Evolutionary conservation across 176 grass and related monocot genomes (phyloP).

Genomic region (Phragmites australis): DNA sequence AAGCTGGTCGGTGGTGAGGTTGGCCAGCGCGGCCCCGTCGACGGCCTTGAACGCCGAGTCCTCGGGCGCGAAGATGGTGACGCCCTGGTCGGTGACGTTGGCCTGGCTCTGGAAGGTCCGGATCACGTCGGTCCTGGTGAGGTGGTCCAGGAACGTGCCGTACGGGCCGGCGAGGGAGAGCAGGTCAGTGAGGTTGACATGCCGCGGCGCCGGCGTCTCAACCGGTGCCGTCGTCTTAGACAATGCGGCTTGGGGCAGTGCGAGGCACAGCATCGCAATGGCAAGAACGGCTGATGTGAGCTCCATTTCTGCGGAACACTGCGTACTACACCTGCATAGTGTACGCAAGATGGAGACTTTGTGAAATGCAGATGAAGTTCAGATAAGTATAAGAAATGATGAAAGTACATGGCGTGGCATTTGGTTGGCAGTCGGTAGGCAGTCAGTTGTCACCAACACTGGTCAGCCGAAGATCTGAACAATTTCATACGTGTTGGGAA

Average conservation of each 20-base stretch:
- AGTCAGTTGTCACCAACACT: neutral
- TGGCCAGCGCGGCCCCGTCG: conserved; percentile 24
- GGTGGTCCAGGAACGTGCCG: conserved; percentile 42
- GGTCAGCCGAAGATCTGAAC: neutral
- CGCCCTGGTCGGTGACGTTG: conserved; percentile 44
- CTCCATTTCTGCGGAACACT: conserved; percentile 9
- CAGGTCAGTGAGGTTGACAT: conserved; percentile 53
- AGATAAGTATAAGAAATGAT: neutral
- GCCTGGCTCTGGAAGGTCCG: conserved; percentile 50
- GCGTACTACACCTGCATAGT: neutral
- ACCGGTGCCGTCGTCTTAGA: neutral
- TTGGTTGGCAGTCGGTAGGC: conserved; percentile 24
- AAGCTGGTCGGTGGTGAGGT: conserved; percentile 50
- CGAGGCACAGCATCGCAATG: conserved; percentile 25
- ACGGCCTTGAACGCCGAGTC: conserved; percentile 52
- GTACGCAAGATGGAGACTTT: neutral
- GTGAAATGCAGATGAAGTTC: neutral
- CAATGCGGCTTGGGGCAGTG: neutral
- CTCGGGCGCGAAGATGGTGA: conserved; percentile 54
- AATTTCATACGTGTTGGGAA: neutral
- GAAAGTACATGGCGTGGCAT: conserved; percentile 13
- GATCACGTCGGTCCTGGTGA: conserved; percentile 50
- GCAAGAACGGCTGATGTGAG: neutral
- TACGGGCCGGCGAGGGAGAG: conserved; percentile 55
- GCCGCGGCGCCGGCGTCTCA: conserved; percentile 39